These are phyloP conservation scores for Penicillium pulvis DNA, from an alignment of 495 filamentous ascomycete genomes.

Conservation along the genomic window DNA sequence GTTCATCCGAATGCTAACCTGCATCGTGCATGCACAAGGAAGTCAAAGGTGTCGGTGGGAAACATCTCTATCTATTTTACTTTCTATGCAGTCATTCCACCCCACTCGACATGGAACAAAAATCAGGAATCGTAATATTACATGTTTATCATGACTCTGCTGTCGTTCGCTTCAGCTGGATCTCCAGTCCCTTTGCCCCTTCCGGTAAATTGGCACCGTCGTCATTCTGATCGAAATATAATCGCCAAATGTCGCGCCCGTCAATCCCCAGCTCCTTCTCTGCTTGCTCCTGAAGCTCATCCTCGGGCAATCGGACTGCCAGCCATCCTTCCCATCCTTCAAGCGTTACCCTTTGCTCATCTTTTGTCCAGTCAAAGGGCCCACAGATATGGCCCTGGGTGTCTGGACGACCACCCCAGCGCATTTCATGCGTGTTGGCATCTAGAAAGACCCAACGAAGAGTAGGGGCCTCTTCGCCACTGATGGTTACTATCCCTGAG, in stretches of 20 bases:
- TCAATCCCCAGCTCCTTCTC: slow-evolving; percentile 19
- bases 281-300: slow-evolving; percentile 14
- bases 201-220: slow-evolving; percentile 29
- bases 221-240: slow-evolving; percentile 34
- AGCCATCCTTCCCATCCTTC: slow-evolving; percentile 31
- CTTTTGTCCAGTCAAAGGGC: slow-evolving; percentile 34
- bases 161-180: slow-evolving; percentile 27
- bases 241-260: slow-evolving; percentile 27
- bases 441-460: slow-evolving; percentile 35
- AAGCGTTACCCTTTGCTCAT: slow-evolving; percentile 28
- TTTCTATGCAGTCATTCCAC: neutral
- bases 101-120: neutral
- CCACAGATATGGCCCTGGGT: slow-evolving; percentile 28
- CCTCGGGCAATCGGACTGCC: slow-evolving; percentile 26
- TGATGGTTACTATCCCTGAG: slow-evolving; percentile 28
- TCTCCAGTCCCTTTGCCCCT: slow-evolving; percentile 25
- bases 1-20: neutral
- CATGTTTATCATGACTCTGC: slow-evolving; percentile 16
- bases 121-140: slow-evolving; percentile 3
- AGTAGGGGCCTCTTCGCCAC: slow-evolving; percentile 26
- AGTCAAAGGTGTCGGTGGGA: neutral
- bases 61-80: neutral
- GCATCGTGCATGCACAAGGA: neutral
- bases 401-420: slow-evolving; percentile 31
- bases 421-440: slow-evolving; percentile 24